Percentiles rank a stretch among this genome's conserved stretches.
Conservation (phyloP, 495 filamentous ascomycete species). For the Tetracladium setigerum region DNA sequence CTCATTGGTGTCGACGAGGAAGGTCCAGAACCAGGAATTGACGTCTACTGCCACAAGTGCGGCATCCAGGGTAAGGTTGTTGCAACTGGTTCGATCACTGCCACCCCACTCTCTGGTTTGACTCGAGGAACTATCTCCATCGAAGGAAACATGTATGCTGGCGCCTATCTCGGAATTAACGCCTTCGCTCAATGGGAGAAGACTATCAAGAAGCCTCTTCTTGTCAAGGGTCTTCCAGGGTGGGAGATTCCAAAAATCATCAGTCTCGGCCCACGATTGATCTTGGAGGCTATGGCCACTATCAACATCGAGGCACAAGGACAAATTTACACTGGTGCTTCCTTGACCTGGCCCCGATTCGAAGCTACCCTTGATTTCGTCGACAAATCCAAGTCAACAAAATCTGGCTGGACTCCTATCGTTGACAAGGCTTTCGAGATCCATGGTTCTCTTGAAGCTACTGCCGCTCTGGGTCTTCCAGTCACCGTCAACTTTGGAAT, state of each 20-base stretch:
- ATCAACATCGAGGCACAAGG: conserved; percentile 6
- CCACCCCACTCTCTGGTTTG: conserved; percentile 7
- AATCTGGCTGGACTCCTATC: conserved; percentile 5
- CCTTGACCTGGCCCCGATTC: conserved; percentile 6
- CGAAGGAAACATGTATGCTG: conserved; percentile 11
- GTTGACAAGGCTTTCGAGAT: conserved; percentile 9
- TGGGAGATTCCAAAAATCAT: conserved; percentile 13
- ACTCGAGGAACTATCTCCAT: conserved; percentile 5
- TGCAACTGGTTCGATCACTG: background rate
- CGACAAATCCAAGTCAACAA: conserved; percentile 1
- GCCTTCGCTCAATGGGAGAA: conserved; percentile 10
- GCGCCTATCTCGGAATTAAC: conserved; percentile 14
- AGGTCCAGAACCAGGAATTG: conserved; percentile 7
- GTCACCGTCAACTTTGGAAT: conserved; percentile 7
- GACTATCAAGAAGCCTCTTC: conserved; percentile 2
- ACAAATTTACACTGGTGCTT: conserved; percentile 7
- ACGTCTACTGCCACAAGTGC: conserved; percentile 9
- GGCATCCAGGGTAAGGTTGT: conserved; percentile 1
- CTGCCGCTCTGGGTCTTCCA: conserved; percentile 10
- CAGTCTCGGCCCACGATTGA: conserved; percentile 9
- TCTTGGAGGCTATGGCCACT: background rate
- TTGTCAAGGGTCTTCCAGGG: conserved; percentile 5
- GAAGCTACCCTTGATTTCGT: conserved; percentile 2
- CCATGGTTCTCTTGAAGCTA: conserved; percentile 9
- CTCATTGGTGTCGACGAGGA: conserved; percentile 2